A percentile compares a stretch with the other conserved stretches of the same genome.
Evolutionary conservation across 2,329 filamentous ascomycete species (phyloP).

Genomic region (Colletotrichum sp.): DNA sequence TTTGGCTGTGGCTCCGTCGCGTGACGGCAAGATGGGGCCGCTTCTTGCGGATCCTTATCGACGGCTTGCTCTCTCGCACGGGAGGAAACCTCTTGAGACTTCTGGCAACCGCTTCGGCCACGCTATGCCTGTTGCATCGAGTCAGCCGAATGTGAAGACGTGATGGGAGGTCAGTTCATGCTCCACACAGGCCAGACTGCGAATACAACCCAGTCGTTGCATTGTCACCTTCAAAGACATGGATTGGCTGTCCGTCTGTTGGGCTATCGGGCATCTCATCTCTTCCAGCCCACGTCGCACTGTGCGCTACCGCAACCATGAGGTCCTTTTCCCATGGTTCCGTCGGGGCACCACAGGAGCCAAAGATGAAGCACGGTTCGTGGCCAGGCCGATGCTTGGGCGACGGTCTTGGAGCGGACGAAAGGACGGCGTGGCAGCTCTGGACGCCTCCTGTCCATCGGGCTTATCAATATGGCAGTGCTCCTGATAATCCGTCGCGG

Average conservation of each 20-base stretch:
- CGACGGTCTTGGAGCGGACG: neutral
- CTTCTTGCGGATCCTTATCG: slow-evolving; percentile 15
- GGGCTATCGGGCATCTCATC: neutral
- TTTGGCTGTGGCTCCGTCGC: slow-evolving; percentile 11
- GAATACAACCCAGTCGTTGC: slow-evolving; percentile 1
- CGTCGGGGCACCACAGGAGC: neutral
- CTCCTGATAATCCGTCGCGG: neutral
- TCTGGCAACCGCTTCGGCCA: neutral
- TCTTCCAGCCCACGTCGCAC: neutral
- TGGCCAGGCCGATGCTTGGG: neutral
- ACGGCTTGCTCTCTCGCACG: neutral
- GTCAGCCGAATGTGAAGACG: slow-evolving; percentile 8
- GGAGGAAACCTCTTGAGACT: neutral
- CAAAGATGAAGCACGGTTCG: neutral
- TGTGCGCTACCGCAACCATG: neutral
- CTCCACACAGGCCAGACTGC: neutral
- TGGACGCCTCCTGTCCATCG: neutral
- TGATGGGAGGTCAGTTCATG: slow-evolving; percentile 5
- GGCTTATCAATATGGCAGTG: neutral
- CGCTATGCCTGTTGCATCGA: slow-evolving; percentile 5
- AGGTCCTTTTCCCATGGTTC: neutral
- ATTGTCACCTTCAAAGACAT: neutral
- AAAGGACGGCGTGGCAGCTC: neutral
- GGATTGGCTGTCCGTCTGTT: neutral
- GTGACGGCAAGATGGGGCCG: slow-evolving; percentile 1